A percentile compares a stretch with the other conserved stretches of the same genome.
phyloP scores from a whole-genome alignment of 2,329 filamentous ascomycete species.

The Aspergillus sclerotialis region DNA sequence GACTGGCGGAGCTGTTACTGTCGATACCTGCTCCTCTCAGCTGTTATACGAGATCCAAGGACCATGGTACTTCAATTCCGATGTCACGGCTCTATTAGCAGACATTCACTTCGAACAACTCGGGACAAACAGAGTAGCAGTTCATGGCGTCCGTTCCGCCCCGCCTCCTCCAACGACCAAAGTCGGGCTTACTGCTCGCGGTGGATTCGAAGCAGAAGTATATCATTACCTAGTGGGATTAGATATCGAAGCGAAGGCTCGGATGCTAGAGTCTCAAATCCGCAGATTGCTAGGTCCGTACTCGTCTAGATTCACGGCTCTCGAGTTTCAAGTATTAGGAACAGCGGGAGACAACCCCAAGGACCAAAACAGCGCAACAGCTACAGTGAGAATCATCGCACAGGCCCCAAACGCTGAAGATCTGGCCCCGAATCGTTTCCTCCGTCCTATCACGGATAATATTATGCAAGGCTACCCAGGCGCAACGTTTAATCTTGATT shows the following conservation, averaged over 20 bases:
- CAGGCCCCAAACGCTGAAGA: slow-evolving; percentile 39
- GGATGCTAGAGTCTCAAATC: slow-evolving; percentile 41
- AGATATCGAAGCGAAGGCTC: slow-evolving; percentile 40
- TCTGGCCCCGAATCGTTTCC: slow-evolving; percentile 25
- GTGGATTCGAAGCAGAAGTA: slow-evolving; percentile 42
- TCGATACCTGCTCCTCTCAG: slow-evolving; percentile 48
- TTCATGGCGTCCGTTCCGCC: slow-evolving; percentile 39
- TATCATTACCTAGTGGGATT: slow-evolving; percentile 40
- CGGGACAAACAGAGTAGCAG: slow-evolving; percentile 42
- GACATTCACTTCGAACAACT: slow-evolving; percentile 48
- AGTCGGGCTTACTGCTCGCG: slow-evolving; percentile 40
- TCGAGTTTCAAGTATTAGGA: slow-evolving; percentile 27
- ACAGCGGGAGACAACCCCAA: slow-evolving; percentile 23
- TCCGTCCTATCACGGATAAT: slow-evolving; percentile 30
- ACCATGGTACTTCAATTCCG: slow-evolving; percentile 51
- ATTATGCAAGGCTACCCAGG: slow-evolving; percentile 37
- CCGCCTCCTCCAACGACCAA: slow-evolving; percentile 47
- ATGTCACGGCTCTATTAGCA: slow-evolving; percentile 48
- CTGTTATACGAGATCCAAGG: slow-evolving; percentile 51
- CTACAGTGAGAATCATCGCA: slow-evolving; percentile 35
- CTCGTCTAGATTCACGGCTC: slow-evolving; percentile 22
- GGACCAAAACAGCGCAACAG: slow-evolving; percentile 38
- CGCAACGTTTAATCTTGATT: slow-evolving; percentile 27
- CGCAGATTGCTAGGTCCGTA: slow-evolving; percentile 31
- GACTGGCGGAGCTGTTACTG: slow-evolving; percentile 35